Evolutionary conservation across 164 flowering plant genomes (phyloP).

Genomic region (Piper betle): DNA sequence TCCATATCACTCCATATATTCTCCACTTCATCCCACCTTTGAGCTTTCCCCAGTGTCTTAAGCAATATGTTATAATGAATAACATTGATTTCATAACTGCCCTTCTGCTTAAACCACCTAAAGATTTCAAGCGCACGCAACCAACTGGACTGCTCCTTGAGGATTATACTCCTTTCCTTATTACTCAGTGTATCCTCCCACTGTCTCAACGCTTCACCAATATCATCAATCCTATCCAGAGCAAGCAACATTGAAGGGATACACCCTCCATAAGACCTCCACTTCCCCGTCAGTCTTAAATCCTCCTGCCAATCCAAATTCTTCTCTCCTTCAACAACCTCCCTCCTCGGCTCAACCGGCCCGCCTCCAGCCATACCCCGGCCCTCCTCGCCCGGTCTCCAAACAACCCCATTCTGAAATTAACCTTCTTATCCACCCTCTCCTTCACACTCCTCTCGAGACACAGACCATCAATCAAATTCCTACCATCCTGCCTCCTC

Average conservation of each 20-base stretch:
- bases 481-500: neutral
- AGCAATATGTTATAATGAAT: constrained; percentile 91
- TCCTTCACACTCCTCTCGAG: neutral
- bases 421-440: constrained; percentile 9
- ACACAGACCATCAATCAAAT: neutral
- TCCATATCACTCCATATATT: constrained; percentile 65
- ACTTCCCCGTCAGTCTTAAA: constrained; percentile 51
- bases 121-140: constrained; percentile 75
- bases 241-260: constrained; percentile 70
- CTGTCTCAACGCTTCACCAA: constrained; percentile 71
- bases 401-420: constrained; percentile 2
- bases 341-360: constrained; percentile 4
- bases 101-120: constrained; percentile 74
- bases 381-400: constrained; percentile 2
- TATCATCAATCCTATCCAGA: constrained; percentile 33
- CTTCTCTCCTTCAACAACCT: constrained; percentile 22
- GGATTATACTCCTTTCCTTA: constrained; percentile 78
- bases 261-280: constrained; percentile 58
- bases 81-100: constrained; percentile 78
- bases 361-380: neutral
- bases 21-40: constrained; percentile 45
- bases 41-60: constrained; percentile 65
- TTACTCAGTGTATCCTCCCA: constrained; percentile 57
- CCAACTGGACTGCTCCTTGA: constrained; percentile 84
- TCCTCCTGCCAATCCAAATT: constrained; percentile 44